These are phyloP conservation scores for Colletotrichum tanaceti DNA, from an alignment of 2,329 filamentous ascomycete species.

Conservation along the genomic window DNA sequence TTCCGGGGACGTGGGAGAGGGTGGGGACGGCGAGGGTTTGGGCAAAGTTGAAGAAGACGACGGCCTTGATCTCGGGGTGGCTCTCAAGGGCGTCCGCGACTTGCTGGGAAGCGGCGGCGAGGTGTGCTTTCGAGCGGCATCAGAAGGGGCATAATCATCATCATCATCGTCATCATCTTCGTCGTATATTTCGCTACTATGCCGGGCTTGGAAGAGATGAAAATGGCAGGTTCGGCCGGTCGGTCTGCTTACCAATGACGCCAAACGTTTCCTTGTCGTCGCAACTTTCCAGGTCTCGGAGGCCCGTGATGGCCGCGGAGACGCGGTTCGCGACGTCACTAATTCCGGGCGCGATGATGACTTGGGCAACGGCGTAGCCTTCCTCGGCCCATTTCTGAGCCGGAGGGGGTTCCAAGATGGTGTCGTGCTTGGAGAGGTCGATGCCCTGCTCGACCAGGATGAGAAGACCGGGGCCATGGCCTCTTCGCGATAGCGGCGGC, in stretches of 20 bases:
- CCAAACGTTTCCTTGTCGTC: slow-evolving; percentile 48
- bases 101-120: not conserved
- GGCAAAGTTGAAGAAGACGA: slow-evolving; percentile 32
- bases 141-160: not conserved
- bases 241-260: slow-evolving; percentile 18
- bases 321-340: not conserved
- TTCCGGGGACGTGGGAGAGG: slow-evolving; percentile 21
- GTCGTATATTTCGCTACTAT: too few relatives aligned
- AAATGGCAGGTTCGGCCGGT: too few relatives aligned
- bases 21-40: slow-evolving; percentile 26
- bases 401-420: slow-evolving; percentile 55
- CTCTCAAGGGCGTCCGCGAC: slow-evolving; percentile 11
- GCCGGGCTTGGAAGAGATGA: not conserved
- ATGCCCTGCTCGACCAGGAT: slow-evolving; percentile 42
- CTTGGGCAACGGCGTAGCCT: slow-evolving; percentile 70
- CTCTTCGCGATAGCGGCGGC: slow-evolving; percentile 47
- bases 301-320: slow-evolving; percentile 15
- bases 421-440: slow-evolving; percentile 31
- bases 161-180: too few relatives aligned
- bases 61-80: slow-evolving; percentile 29
- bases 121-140: slow-evolving; percentile 4
- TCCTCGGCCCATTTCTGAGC: slow-evolving; percentile 79
- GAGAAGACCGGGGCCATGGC: slow-evolving; percentile 50
- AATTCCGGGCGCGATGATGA: slow-evolving; percentile 46
- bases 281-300: slow-evolving; percentile 28